phyloP scores from a whole-genome alignment of 2,329 filamentous ascomycete species.

The Sporothrix pseudoabietina region DNA sequence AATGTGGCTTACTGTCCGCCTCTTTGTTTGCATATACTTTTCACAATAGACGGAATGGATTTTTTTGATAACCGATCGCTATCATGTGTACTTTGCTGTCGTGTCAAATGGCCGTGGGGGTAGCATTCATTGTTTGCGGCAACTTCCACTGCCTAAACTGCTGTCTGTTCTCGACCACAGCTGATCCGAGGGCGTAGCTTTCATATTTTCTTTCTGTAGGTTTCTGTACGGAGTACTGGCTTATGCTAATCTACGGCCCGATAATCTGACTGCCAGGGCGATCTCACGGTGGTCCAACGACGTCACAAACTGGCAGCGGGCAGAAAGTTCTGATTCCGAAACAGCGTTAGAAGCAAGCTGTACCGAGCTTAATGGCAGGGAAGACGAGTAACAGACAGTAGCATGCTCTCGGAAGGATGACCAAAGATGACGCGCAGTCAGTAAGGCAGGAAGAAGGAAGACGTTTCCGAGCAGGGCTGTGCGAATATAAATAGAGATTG shows the following conservation, averaged over 20 bases:
- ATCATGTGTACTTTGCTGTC: no score
- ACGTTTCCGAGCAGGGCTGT: no score
- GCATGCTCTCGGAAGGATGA: no score
- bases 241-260: not conserved
- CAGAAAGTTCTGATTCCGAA: not conserved
- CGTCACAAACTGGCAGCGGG: not conserved
- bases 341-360: not conserved
- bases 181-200: no score
- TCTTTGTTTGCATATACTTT: not conserved
- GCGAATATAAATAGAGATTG: no score
- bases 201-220: no score
- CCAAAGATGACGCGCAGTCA: no score
- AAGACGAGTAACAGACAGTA: no score
- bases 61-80: not conserved
- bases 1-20: not conserved
- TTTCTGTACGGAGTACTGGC: no score
- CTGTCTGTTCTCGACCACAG: not conserved
- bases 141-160: not conserved
- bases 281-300: not conserved
- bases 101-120: not conserved
- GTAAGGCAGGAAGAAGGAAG: no score
- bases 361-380: no score
- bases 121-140: not conserved
- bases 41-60: constrained; percentile 17
- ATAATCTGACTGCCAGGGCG: not conserved